Evolutionary conservation across 305 asterid genomes (phyloP).

Genomic region (Fraxinus sp.): DNA sequence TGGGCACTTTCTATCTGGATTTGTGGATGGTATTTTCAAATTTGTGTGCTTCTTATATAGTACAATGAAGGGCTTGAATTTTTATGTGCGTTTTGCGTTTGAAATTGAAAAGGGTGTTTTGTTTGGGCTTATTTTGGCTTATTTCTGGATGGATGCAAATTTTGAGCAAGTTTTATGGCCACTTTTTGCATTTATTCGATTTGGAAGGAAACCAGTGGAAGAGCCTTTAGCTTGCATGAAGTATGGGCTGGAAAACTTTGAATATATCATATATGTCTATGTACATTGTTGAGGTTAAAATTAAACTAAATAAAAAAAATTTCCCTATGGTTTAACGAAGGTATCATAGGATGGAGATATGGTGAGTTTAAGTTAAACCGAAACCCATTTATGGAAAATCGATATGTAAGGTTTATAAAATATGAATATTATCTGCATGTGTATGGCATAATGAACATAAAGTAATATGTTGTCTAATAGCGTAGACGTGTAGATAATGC

Average conservation of each 20-base stretch:
- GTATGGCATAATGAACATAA: neutral
- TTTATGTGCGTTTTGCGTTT: conserved; percentile 6
- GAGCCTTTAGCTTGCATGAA: too few relatives aligned
- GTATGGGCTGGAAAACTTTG: conserved; percentile 14
- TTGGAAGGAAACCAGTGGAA: too few relatives aligned
- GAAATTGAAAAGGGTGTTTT: conserved; percentile 28
- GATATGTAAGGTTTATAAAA: too few relatives aligned
- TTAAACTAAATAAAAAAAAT: neutral
- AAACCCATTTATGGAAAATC: too few relatives aligned
- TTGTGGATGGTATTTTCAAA: conserved; percentile 29
- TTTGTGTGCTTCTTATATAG: neutral
- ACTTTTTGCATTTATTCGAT: neutral
- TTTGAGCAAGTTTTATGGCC: conserved; percentile 19
- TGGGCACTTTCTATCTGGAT: conserved; percentile 2
- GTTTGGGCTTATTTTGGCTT: conserved; percentile 21
- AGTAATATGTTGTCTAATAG: neutral
- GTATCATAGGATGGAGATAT: neutral
- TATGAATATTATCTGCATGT: too few relatives aligned
- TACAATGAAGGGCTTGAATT: neutral
- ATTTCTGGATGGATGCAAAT: conserved; percentile 21
- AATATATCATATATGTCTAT: neutral
- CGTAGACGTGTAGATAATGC: neutral
- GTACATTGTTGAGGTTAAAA: neutral
- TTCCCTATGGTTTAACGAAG: neutral
- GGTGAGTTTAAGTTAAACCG: neutral